Evolutionary conservation across 805 yeast genomes (phyloP), one percentile per base, ranked within the genome.

Genomic region (Pichia rugopelliculosa): DNA sequence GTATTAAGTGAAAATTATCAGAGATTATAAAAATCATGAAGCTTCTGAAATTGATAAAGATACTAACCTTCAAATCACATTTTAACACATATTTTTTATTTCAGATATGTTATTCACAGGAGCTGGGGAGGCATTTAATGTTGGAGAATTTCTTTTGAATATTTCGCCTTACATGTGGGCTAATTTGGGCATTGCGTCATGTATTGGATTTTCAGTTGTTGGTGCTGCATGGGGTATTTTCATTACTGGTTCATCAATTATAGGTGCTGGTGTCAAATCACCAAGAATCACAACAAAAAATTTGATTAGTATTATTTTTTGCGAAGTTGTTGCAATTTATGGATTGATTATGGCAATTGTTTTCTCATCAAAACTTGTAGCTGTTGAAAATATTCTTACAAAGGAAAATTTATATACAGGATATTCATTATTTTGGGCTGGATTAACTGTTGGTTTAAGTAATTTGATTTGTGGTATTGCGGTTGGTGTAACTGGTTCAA

Each of bases 181-280:
- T 25, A 77, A 79, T 53, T 67, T 89, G 53, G 99, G 99, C 47
- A 88, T 93, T 53, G 83, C 86, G 15, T 69, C 81, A 44, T 91
- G 99, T 69, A 89, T 95, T 57, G 98, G 98, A 13, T 76, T 93
- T 50, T 83, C 95, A 42, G 97, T 93, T 15, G 84, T 90, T 38
- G 99, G 99, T 36, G 99, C 99, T 15, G 98, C 98, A 6, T 93
- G 99, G 99, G 99, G 99, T 54, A 93, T 93, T 56, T 93, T 91
- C 66, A 78, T 93, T 52, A 91, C 98, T 2, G 99, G 99, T 37
- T 75, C 96, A 1, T 81, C 96, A 25, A 87, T 93, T 57, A 70
- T 93, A 53, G 99, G 99, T 58, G 99, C 99, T 3, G 99, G 99
- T 73, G 97, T 93, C 51, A 87, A 87, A 67, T 93, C 96, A 13